Percentiles rank a stretch among this genome's conserved stretches.
Evolutionary conservation across 1,284 basidiomycete species (phyloP).

Genomic region (Amylostereum chailletii): DNA sequence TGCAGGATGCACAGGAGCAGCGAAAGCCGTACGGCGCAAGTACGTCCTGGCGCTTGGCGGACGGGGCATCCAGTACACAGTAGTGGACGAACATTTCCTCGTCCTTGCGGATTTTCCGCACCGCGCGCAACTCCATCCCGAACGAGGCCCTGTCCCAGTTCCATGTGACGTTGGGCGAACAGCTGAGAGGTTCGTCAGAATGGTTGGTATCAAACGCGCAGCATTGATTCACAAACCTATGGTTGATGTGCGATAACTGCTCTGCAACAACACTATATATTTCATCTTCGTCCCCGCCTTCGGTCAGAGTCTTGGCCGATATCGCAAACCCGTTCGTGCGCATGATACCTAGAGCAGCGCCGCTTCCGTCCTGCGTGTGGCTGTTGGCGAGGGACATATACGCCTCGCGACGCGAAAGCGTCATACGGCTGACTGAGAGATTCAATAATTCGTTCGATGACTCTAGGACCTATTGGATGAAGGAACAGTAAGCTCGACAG

Average conservation of each 20-base stretch:
- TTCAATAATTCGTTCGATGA: background rate
- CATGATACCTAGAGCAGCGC: slow-evolving; percentile 13
- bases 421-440: background rate
- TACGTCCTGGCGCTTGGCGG: background rate
- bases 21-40: slow-evolving; percentile 4
- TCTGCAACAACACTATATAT: background rate
- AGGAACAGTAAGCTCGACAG: too few species aligned
- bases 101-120: slow-evolving; percentile 1
- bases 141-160: slow-evolving; percentile 4
- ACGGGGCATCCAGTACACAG: background rate
- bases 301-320: slow-evolving; percentile 7
- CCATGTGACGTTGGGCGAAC: background rate
- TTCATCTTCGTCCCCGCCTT: background rate
- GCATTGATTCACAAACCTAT: background rate
- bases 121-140: background rate
- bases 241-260: background rate
- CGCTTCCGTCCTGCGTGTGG: slow-evolving; percentile 4
- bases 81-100: slow-evolving; percentile 5
- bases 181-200: background rate
- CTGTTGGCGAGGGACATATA: slow-evolving; percentile 15
- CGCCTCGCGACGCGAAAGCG: background rate
- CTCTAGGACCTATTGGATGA: too few species aligned
- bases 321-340: slow-evolving; percentile 18
- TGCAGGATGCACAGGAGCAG: slow-evolving; percentile 2
- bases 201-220: background rate